A percentile compares a stretch with the other conserved stretches of the same genome.
phyloP scores from a whole-genome alignment of 192 early-diverging fungal species.

The Podila epigama region DNA sequence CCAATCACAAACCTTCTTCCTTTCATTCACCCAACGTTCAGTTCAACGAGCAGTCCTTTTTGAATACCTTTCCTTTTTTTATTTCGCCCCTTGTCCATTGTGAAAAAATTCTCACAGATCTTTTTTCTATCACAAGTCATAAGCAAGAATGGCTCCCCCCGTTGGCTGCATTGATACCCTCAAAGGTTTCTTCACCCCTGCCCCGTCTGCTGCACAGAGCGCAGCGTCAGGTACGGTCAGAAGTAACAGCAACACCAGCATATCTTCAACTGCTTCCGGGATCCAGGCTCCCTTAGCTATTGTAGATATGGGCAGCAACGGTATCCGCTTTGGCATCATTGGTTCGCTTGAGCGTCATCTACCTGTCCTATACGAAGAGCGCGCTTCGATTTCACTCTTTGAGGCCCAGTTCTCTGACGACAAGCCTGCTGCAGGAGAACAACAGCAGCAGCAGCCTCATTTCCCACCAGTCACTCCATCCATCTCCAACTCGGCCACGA shows the following conservation, averaged over 20 bases:
- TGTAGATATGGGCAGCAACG: slow-evolving; percentile 68
- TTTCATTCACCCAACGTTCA: not conserved
- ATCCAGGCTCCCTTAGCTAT: slow-evolving; percentile 51
- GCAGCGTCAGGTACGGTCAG: not conserved
- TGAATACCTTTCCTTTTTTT: not conserved
- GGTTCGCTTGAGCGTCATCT: slow-evolving; percentile 53
- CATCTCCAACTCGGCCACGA: slow-evolving; percentile 33
- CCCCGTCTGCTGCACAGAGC: not conserved
- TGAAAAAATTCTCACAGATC: not conserved
- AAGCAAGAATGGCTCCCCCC: not conserved
- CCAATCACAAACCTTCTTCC: not conserved
- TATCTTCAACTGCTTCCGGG: slow-evolving; percentile 1
- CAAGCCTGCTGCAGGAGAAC: not conserved
- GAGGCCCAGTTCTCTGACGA: slow-evolving; percentile 48
- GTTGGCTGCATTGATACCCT: slow-evolving; percentile 1
- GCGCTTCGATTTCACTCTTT: slow-evolving; percentile 62
- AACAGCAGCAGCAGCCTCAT: not conserved
- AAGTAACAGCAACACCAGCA: not conserved
- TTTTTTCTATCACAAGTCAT: not conserved
- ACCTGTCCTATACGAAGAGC: slow-evolving; percentile 62
- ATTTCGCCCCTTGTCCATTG: not conserved
- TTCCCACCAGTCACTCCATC: slow-evolving; percentile 6
- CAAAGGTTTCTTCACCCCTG: not conserved
- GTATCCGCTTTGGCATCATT: slow-evolving; percentile 65
- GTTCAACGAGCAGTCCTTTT: not conserved